phyloP scores from a whole-genome alignment of 345 rosid species.

The Rubroshorea leprosula region DNA sequence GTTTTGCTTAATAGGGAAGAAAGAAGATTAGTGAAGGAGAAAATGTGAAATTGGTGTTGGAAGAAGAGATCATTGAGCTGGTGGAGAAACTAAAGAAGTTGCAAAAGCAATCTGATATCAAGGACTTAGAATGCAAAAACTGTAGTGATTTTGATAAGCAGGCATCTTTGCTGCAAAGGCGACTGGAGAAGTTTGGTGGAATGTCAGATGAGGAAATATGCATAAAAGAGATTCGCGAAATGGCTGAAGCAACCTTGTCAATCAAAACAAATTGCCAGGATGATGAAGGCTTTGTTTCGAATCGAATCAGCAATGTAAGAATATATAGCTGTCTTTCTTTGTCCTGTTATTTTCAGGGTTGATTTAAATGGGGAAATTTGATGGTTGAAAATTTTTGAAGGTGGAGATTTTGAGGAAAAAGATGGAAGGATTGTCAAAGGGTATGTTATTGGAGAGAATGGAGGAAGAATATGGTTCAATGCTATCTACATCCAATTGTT shows the following conservation, averaged over 20 bases:
- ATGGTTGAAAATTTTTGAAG: conserved; percentile 28
- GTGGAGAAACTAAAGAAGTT: conserved; percentile 56
- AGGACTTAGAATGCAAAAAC: conserved; percentile 31
- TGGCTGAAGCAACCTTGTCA: conserved; percentile 75
- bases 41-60: conserved; percentile 34
- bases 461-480: conserved; percentile 46
- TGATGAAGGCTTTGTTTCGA: conserved; percentile 25
- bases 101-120: conserved; percentile 44
- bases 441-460: conserved; percentile 48
- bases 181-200: conserved; percentile 42
- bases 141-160: conserved; percentile 54
- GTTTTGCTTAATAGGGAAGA: conserved; percentile 48
- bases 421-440: conserved; percentile 70
- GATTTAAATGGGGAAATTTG: not conserved
- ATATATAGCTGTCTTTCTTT: not conserved
- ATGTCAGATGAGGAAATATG: conserved; percentile 34
- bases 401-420: conserved; percentile 67
- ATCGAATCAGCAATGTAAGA: conserved; percentile 34
- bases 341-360: not conserved
- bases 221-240: conserved; percentile 52
- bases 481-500: conserved; percentile 28
- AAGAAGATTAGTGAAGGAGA: conserved; percentile 53
- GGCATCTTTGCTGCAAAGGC: conserved; percentile 47
- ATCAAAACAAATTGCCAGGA: conserved; percentile 21
- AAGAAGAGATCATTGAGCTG: conserved; percentile 60